Base-by-base conservation (phyloP, 441 rosid genomes). In the Eruca vesicaria region DNA sequence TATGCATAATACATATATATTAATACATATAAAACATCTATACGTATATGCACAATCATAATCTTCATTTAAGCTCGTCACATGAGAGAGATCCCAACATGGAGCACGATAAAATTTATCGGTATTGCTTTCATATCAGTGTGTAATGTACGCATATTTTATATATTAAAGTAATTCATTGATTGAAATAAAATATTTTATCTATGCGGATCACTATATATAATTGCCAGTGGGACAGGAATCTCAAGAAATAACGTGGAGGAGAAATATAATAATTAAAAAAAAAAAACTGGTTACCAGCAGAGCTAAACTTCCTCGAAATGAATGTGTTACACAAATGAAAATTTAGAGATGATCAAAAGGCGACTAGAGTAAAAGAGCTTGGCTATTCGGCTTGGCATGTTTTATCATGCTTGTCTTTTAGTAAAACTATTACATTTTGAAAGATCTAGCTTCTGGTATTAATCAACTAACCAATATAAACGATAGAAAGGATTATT, bases 61-160 rank as follows among this genome's bases (percentile, higher is more conserved):
- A 61, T 29, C 64, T 72, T 66, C 52, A 72, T 52, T 72, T 67
- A 78, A 72, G 33, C 50, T 12, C 45, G n/a, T 67, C 74, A 72
- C 81, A 78, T 78, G 78, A 73, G 70, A 70, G 73, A 70, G 75
- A 71, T 67, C 81, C 63, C 73, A 77, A 72, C 77, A 77, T 56
- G 69, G 77, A 73, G 78, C 74, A 66, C 69, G 70, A 67, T 52
- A 68, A 19, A 57, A 72, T 60, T 66, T 71, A 66, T 78, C 77
- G 62, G 75, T 68, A 52, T 45, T 61, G 78, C 26, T 55, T 73
- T 61, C 63, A n/a, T 61, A 73, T 61, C 73, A 66, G 66, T 73
- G 32, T 56, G 66, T 55, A 41, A 72, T 77, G 66, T 78, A 61
- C 41, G 69, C 68, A 67, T 72, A 72, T 78, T 63, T 62, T 61